Evolutionary conservation across 2,329 filamentous ascomycete genomes (phyloP).

Genomic region (Fonsecaea nubica): DNA sequence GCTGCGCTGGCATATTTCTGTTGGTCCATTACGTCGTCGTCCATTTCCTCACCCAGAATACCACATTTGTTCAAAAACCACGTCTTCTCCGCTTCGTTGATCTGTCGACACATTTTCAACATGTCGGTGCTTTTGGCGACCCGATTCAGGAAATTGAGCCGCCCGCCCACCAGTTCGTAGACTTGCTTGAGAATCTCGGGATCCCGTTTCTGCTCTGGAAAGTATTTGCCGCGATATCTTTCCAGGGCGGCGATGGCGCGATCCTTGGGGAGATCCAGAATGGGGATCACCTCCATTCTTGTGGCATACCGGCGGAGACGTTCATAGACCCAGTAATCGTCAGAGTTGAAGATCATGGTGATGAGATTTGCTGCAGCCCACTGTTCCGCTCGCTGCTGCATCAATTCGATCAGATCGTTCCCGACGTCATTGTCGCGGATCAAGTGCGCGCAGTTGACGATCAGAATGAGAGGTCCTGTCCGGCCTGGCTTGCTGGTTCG

Average conservation of each 20-base stretch:
- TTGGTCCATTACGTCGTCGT: slow-evolving; percentile 98
- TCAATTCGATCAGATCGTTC: slow-evolving; percentile 88
- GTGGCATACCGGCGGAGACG: slow-evolving; percentile 89
- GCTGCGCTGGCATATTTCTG: slow-evolving; percentile 94
- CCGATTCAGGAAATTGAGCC: slow-evolving; percentile 83
- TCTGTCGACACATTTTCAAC: slow-evolving; percentile 75
- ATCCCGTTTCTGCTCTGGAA: slow-evolving; percentile 63
- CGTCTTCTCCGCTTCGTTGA: slow-evolving; percentile 73
- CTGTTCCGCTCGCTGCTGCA: slow-evolving; percentile 93
- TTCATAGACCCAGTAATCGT: slow-evolving; percentile 99
- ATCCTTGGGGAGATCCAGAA: slow-evolving; percentile 79
- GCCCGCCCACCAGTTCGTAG: slow-evolving; percentile 85
- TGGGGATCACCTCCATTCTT: slow-evolving; percentile 89
- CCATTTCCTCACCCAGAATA: slow-evolving; percentile 77
- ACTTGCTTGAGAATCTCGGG: slow-evolving; percentile 71
- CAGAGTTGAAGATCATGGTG: slow-evolving; percentile 88
- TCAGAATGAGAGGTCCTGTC: slow-evolving; percentile 77
- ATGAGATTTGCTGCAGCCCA: slow-evolving; percentile 93
- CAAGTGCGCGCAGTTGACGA: slow-evolving; percentile 92
- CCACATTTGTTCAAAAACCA: slow-evolving; percentile 83
- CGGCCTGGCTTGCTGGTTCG: slow-evolving; percentile 16
- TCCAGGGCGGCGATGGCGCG: slow-evolving; percentile 78
- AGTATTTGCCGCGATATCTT: slow-evolving; percentile 82
- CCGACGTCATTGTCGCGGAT: slow-evolving; percentile 91
- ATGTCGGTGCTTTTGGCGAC: slow-evolving; percentile 88